phyloP scores from a whole-genome alignment of 495 filamentous ascomycete genomes.

The Penicillium salamii region DNA sequence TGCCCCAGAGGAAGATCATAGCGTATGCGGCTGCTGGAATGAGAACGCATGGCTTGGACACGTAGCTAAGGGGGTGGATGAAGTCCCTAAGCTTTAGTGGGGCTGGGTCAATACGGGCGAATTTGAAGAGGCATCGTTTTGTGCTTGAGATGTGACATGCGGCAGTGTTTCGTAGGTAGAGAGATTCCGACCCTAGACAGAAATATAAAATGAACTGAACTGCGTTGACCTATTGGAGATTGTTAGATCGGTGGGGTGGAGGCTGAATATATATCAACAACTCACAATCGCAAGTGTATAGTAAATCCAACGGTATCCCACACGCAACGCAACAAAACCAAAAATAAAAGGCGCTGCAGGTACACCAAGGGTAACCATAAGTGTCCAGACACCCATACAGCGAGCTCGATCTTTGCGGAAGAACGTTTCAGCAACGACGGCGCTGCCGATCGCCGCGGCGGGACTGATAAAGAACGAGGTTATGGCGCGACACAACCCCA shows the following conservation, averaged over 20 bases:
- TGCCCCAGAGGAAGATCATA: constrained; percentile 52
- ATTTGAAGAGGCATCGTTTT: constrained; percentile 35
- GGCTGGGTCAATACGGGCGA: constrained; percentile 47
- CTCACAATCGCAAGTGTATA: constrained; percentile 42
- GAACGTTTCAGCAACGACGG: constrained; percentile 47
- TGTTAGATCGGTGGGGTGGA: too few relatives aligned
- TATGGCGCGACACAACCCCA: constrained; percentile 44
- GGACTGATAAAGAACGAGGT: constrained; percentile 49
- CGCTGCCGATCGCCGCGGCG: constrained; percentile 41
- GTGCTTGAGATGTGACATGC: constrained; percentile 4
- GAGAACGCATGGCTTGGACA: constrained; percentile 36
- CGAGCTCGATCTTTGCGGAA: constrained; percentile 42
- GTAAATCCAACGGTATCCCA: constrained; percentile 48
- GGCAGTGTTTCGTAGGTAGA: constrained; percentile 35
- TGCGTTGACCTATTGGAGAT: constrained; percentile 55
- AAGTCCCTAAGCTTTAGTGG: constrained; percentile 48
- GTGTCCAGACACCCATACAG: constrained; percentile 50
- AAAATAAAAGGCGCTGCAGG: constrained; percentile 47
- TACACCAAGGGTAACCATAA: constrained; percentile 38
- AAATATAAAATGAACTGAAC: constrained; percentile 53
- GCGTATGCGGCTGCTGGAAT: constrained; percentile 50
- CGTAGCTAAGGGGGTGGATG: constrained; percentile 41
- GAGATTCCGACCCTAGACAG: constrained; percentile 54
- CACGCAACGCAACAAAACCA: constrained; percentile 42
- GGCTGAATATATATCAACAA: too few relatives aligned